A percentile compares a stretch with the other conserved stretches of the same genome.
phyloP scores from a whole-genome alignment of 257 asterid species.

The Rehmannia glutinosa region DNA sequence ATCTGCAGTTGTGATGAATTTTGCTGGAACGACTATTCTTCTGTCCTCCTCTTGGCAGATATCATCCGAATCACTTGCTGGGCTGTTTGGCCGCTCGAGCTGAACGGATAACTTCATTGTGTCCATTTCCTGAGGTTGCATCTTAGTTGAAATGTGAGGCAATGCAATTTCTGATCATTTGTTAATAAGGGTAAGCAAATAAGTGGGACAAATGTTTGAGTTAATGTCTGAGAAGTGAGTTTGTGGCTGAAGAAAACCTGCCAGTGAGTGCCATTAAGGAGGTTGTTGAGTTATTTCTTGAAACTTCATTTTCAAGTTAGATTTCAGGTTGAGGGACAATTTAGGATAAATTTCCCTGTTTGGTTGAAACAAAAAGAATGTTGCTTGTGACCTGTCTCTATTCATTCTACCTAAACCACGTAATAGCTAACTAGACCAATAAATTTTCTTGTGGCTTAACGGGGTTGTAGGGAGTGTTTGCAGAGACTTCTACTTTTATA shows the following conservation, averaged over 20 bases:
- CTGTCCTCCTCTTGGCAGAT: constrained; percentile 19
- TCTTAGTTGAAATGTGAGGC: not conserved
- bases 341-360: too few relatives aligned
- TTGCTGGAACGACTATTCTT: constrained; percentile 35
- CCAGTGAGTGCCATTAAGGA: constrained; percentile 24
- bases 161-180: not conserved
- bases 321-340: too few relatives aligned
- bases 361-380: too few relatives aligned
- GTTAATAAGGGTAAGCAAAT: not conserved
- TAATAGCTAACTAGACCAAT: too few relatives aligned
- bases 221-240: constrained; percentile 34
- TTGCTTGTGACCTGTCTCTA: too few relatives aligned
- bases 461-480: too few relatives aligned
- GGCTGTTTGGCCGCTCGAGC: constrained; percentile 25
- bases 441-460: too few relatives aligned
- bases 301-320: constrained; percentile 5
- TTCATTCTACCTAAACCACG: too few relatives aligned
- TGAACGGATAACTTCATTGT: constrained; percentile 27
- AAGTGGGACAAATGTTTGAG: too few relatives aligned
- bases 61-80: constrained; percentile 25
- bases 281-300: constrained; percentile 30
- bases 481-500: too few relatives aligned
- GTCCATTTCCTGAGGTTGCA: constrained; percentile 17
- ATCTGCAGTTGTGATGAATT: constrained; percentile 27
- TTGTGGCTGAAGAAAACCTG: constrained; percentile 35